Evolutionary conservation across 2,329 filamentous ascomycete species (phyloP), one percentile per base, ranked within the genome.

Genomic region (Stenocarpella maydis): DNA sequence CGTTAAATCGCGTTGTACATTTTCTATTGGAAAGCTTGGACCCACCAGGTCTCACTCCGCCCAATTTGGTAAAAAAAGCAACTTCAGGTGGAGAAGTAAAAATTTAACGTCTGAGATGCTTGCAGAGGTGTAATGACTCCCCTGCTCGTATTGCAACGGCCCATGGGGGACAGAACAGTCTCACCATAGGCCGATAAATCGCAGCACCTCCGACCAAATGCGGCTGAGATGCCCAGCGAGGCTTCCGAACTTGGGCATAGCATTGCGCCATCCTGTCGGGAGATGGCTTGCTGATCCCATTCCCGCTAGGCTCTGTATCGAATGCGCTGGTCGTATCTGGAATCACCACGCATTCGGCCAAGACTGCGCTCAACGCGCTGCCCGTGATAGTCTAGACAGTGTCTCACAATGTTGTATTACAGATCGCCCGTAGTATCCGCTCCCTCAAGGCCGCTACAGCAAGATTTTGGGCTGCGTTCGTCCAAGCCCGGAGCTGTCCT

Each of bases 181-280:
- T n/a, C n/a, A n/a, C n/a, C n/a, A n/a, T n/a, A n/a, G n/a, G n/a
- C n/a, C n/a, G n/a, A n/a, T n/a, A n/a, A n/a, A n/a, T n/a, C n/a
- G n/a, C n/a, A n/a, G n/a, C n/a, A n/a, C 52, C 52, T 14, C 9
- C 24, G 34, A 7, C 7, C 6, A 21, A 31, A 14, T n/a, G 17
- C 58, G 28, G 58, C 41, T 31, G 41, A 34, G 26, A 47, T 45
- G 55, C 24, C 39, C 31, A 26, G 41, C 58, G 41, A 28, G 15
- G 55, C 58, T 26, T 61, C 58, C 58, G 58, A 61, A 61, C 58
- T 47, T 47, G 41, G 41, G 41, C 58, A 47, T 24, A 19, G 39
- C 39, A 10, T 26, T 28, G 58, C 58, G 8, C 41, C 55, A 28
- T 61, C 55, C 31, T 6, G 24, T 34, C 39, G 55, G 55, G 55